Percentiles rank a stretch among this genome's conserved stretches.
These are phyloP conservation scores for Trichoderma pleuroti DNA, from an alignment of 2,329 filamentous ascomycete genomes.

Conservation along the genomic window DNA sequence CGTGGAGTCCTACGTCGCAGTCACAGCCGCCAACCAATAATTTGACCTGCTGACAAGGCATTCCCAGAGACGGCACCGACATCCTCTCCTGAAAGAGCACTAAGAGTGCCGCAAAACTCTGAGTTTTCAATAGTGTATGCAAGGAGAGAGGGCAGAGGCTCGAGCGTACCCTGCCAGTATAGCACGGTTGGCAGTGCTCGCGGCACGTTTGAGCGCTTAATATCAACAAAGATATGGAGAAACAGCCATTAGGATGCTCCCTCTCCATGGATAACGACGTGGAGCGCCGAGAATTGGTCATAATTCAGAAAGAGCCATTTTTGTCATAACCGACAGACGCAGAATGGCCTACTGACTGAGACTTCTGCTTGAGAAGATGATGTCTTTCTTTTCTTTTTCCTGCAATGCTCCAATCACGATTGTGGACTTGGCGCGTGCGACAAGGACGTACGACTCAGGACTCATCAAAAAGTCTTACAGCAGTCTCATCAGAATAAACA, in stretches of 20 bases:
- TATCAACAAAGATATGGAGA: neutral
- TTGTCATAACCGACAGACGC: neutral
- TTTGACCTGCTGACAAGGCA: neutral
- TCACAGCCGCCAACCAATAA: neutral
- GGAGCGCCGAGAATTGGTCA: neutral
- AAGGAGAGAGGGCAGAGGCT: neutral
- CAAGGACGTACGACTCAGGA: neutral
- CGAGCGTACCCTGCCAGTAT: neutral
- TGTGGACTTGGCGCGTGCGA: neutral
- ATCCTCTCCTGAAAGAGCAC: neutral
- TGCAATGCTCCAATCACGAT: neutral
- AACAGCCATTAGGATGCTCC: neutral
- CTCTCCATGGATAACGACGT: neutral
- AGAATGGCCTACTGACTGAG: neutral
- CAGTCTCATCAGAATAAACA: neutral
- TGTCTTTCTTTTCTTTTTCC: neutral
- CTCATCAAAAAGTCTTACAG: neutral
- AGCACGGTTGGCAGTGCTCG: neutral
- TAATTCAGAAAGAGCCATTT: neutral
- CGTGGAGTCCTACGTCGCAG: neutral
- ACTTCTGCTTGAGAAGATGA: neutral
- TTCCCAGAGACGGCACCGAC: neutral
- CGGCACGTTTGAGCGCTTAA: neutral
- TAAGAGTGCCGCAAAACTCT: neutral
- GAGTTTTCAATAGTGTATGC: conserved; percentile 14